A percentile compares a stretch with the other conserved stretches of the same genome.
phyloP scores from a whole-genome alignment of 441 rosid genomes.

The Populus tomentosa region DNA sequence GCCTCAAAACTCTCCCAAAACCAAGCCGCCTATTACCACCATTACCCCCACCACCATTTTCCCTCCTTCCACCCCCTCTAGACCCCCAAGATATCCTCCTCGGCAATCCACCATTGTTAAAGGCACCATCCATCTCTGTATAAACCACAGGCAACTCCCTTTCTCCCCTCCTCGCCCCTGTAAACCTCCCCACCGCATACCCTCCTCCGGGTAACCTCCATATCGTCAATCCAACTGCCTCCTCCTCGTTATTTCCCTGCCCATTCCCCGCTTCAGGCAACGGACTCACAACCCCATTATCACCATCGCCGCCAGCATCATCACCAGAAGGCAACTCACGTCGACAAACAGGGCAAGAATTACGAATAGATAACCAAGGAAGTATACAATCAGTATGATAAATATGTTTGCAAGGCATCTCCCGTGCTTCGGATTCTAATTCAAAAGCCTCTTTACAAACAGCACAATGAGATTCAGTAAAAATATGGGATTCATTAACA shows the following conservation, averaged over 20 bases:
- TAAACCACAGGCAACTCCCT: constrained; percentile 76
- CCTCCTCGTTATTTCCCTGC: constrained; percentile 41
- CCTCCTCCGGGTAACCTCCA: constrained; percentile 96
- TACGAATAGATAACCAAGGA: constrained; percentile 77
- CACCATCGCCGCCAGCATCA: constrained; percentile 31
- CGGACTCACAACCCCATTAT: constrained; percentile 19
- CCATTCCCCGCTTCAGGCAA: constrained; percentile 46
- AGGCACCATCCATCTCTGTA: constrained; percentile 86
- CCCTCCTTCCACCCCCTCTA: constrained; percentile 51
- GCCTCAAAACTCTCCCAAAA: constrained; percentile 45
- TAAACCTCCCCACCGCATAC: constrained; percentile 86
- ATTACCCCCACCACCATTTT: background rate
- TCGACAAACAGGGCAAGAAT: constrained; percentile 91
- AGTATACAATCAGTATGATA: constrained; percentile 80
- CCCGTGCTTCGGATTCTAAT: constrained; percentile 56
- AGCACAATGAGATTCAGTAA: constrained; percentile 66
- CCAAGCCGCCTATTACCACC: constrained; percentile 33
- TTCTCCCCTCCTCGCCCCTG: constrained; percentile 66
- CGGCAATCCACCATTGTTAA: constrained; percentile 57
- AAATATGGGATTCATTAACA: constrained; percentile 35
- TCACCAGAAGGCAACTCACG: constrained; percentile 65
- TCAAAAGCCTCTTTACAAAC: constrained; percentile 78
- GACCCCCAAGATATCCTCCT: constrained; percentile 63
- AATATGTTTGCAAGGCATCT: constrained; percentile 86
- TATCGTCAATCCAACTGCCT: constrained; percentile 66